These are phyloP conservation scores for Chlorencoelia australis DNA, from an alignment of 2,329 filamentous ascomycete genomes.

Conservation along the genomic window DNA sequence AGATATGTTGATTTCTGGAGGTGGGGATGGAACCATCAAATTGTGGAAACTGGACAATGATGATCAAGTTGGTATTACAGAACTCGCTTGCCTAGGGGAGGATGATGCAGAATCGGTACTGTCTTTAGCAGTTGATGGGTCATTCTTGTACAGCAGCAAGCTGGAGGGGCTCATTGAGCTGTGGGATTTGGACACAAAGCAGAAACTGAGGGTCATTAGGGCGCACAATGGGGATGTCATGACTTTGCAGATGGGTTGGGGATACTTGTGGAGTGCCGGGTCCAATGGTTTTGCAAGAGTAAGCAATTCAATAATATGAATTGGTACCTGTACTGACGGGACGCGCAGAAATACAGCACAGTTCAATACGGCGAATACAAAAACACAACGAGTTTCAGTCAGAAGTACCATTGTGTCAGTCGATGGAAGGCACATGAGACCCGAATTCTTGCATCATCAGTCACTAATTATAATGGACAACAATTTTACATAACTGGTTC, in stretches of 20 bases:
- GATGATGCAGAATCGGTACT: slow-evolving; percentile 57
- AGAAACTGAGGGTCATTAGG: slow-evolving; percentile 79
- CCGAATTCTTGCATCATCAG: slow-evolving; percentile 76
- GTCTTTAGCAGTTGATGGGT: slow-evolving; percentile 77
- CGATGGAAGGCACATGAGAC: slow-evolving; percentile 79
- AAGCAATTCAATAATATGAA: slow-evolving; percentile 29
- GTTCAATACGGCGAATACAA: slow-evolving; percentile 51
- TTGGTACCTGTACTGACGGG: background rate
- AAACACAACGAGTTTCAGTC: slow-evolving; percentile 46
- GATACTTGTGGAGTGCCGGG: slow-evolving; percentile 79
- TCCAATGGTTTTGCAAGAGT: slow-evolving; percentile 81
- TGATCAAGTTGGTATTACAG: slow-evolving; percentile 51
- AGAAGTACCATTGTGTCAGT: slow-evolving; percentile 71
- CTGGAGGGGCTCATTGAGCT: slow-evolving; percentile 82
- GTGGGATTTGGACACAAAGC: slow-evolving; percentile 92
- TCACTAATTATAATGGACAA: slow-evolving; percentile 57
- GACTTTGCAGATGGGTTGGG: slow-evolving; percentile 75
- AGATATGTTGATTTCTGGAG: slow-evolving; percentile 81
- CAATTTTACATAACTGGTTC: slow-evolving; percentile 91
- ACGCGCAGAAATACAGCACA: slow-evolving; percentile 52
- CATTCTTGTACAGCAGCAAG: slow-evolving; percentile 86
- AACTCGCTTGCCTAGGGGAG: slow-evolving; percentile 55
- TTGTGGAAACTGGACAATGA: slow-evolving; percentile 64
- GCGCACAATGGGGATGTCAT: slow-evolving; percentile 75
- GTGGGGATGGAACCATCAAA: slow-evolving; percentile 89